phyloP scores from a whole-genome alignment of 257 asterid species.

The Vinca minor region DNA sequence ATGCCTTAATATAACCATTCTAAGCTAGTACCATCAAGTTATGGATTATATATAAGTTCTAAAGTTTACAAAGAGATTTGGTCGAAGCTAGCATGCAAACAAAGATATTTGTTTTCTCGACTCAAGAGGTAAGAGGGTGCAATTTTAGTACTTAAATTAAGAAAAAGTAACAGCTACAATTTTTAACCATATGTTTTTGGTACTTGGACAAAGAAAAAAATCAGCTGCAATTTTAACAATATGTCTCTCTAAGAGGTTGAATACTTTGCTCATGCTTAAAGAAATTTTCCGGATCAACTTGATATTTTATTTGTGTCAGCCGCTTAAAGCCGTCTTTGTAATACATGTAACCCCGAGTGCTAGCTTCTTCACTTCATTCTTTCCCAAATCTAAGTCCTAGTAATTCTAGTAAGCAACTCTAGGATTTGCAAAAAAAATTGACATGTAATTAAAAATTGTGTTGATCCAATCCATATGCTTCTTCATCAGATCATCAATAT shows the following conservation, averaged over 20 bases:
- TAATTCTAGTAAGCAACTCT: conserved; percentile 50
- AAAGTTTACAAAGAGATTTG: too few species aligned
- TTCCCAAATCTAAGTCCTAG: conserved; percentile 56
- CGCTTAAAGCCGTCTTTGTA: conserved; percentile 38
- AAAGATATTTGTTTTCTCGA: too few species aligned
- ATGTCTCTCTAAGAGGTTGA: conserved; percentile 18
- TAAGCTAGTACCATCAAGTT: too few species aligned
- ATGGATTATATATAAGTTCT: too few species aligned
- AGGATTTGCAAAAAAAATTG: conserved; percentile 39
- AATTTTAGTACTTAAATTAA: too few species aligned
- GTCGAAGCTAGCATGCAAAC: too few species aligned
- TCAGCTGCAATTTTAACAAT: too few species aligned
- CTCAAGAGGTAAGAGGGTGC: too few species aligned
- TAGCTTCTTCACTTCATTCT: conserved; percentile 28
- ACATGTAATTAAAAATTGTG: conserved; percentile 34
- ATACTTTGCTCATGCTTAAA: conserved; percentile 56
- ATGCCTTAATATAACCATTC: too few species aligned
- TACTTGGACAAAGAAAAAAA: too few species aligned
- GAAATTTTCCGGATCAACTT: conserved; percentile 45
- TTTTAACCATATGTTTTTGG: too few species aligned
- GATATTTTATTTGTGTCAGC: conserved; percentile 34
- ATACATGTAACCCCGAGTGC: conserved; percentile 46
- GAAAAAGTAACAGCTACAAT: too few species aligned
- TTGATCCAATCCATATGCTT: conserved; percentile 32
- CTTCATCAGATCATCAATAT: not conserved